phyloP scores from a whole-genome alignment of 2,329 filamentous ascomycete genomes.

The Paracoccidioides brasiliensis region DNA sequence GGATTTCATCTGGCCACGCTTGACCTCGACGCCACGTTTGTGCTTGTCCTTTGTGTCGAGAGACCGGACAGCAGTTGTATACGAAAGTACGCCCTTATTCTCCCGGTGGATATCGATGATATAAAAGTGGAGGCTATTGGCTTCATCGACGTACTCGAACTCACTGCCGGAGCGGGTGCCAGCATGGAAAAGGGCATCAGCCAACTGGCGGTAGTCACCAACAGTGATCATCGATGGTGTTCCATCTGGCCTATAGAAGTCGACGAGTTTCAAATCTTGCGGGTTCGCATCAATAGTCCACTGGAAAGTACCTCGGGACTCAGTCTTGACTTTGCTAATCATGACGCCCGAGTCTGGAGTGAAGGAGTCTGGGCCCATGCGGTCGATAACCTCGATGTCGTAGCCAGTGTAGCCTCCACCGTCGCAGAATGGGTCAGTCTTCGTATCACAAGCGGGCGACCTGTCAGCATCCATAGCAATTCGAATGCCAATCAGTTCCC shows the following conservation, averaged over 20 bases:
- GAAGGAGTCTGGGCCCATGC: conserved; percentile 12
- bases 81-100: conserved; percentile 9
- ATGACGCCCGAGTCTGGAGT: conserved; percentile 11
- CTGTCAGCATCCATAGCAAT: conserved; percentile 10
- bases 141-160: conserved; percentile 11
- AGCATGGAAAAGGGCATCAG: conserved; percentile 12
- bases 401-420: conserved; percentile 9
- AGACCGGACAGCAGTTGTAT: conserved; percentile 9
- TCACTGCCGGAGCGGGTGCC: conserved; percentile 13
- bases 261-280: conserved; percentile 9
- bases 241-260: conserved; percentile 11
- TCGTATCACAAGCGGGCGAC: conserved; percentile 6
- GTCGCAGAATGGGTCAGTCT: conserved; percentile 9
- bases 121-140: conserved; percentile 11
- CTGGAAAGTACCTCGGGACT: conserved; percentile 5
- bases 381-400: conserved; percentile 12
- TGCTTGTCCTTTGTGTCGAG: conserved; percentile 6
- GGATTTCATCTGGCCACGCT: neutral
- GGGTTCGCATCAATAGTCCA: conserved; percentile 13
- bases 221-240: conserved; percentile 8
- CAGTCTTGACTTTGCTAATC: conserved; percentile 10
- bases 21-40: conserved; percentile 6
- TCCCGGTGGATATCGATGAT: conserved; percentile 10
- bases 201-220: conserved; percentile 12
- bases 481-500: conserved; percentile 8